These are phyloP conservation scores for Sclerotinia minor DNA, from an alignment of 2,329 filamentous ascomycete species.

Conservation along the genomic window DNA sequence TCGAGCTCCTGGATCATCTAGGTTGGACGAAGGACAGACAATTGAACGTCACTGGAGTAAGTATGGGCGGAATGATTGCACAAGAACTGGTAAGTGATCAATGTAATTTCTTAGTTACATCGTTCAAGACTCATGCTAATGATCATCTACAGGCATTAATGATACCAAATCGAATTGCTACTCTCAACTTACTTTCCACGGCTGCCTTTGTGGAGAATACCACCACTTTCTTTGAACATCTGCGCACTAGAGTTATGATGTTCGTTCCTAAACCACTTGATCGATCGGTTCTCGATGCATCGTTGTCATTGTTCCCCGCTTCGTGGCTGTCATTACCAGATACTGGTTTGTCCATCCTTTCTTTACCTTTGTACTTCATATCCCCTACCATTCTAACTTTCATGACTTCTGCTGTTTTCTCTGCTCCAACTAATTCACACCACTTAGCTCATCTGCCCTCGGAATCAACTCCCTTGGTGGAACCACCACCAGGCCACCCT, in stretches of 20 bases:
- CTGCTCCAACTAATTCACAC: background rate
- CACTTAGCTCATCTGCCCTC: constrained; percentile 46
- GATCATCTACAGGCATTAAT: constrained; percentile 45
- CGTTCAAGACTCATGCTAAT: background rate
- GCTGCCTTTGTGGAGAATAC: constrained; percentile 62
- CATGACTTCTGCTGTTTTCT: constrained; percentile 66
- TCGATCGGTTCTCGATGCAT: constrained; percentile 62
- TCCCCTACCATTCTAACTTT: constrained; percentile 41
- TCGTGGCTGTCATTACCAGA: constrained; percentile 65
- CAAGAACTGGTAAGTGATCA: constrained; percentile 65
- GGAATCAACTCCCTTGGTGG: constrained; percentile 44
- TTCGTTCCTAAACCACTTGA: constrained; percentile 71
- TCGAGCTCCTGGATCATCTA: constrained; percentile 69
- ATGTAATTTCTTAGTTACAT: constrained; percentile 20
- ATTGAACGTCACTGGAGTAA: constrained; percentile 73
- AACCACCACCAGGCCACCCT: constrained; percentile 39
- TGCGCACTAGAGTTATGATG: constrained; percentile 56
- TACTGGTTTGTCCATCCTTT: constrained; percentile 50
- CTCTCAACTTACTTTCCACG: constrained; percentile 62
- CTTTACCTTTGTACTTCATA: constrained; percentile 43
- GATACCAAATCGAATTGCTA: constrained; percentile 54
- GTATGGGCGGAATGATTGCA: constrained; percentile 89
- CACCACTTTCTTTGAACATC: constrained; percentile 62
- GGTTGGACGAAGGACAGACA: constrained; percentile 63
- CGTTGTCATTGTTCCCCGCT: constrained; percentile 64